phyloP scores from a whole-genome alignment of 257 asterid species.

The Capsicum pubescens region DNA sequence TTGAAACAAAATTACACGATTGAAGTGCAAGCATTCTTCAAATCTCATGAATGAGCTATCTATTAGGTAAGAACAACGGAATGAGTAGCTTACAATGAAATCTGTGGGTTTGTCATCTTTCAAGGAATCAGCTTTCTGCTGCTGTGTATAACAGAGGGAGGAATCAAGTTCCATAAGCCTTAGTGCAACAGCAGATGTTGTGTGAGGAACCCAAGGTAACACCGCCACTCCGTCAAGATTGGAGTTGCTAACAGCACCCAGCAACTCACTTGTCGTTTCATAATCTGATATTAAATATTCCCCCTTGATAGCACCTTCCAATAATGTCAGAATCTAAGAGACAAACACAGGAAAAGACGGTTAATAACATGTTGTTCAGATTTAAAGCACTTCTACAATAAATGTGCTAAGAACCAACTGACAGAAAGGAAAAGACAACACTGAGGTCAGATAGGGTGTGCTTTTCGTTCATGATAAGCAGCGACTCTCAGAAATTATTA shows the following conservation, averaged over 20 bases:
- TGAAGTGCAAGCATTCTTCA: background rate
- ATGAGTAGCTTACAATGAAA: conserved; percentile 50
- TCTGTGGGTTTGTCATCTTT: conserved; percentile 44
- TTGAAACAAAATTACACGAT: background rate
- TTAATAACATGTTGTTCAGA: background rate
- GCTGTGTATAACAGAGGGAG: conserved; percentile 59
- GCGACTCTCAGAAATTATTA: background rate
- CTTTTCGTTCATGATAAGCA: background rate
- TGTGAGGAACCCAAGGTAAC: conserved; percentile 86
- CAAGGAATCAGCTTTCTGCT: conserved; percentile 51
- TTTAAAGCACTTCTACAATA: background rate
- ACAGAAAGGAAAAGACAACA: background rate
- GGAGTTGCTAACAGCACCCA: conserved; percentile 42
- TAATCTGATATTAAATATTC: conserved; percentile 61
- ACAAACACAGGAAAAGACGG: conserved; percentile 26
- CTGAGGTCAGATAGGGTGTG: background rate
- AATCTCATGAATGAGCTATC: background rate
- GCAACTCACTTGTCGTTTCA: conserved; percentile 62
- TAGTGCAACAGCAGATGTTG: conserved; percentile 76
- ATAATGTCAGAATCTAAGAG: conserved; percentile 59
- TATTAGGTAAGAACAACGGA: conserved; percentile 11
- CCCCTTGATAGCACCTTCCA: conserved; percentile 68
- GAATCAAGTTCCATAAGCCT: conserved; percentile 80
- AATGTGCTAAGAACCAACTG: background rate
- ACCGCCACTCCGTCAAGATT: conserved; percentile 44